Evolutionary conservation across 768 basidiomycete genomes (phyloP).

Genomic region (Lactarius pseudohatsudake): DNA sequence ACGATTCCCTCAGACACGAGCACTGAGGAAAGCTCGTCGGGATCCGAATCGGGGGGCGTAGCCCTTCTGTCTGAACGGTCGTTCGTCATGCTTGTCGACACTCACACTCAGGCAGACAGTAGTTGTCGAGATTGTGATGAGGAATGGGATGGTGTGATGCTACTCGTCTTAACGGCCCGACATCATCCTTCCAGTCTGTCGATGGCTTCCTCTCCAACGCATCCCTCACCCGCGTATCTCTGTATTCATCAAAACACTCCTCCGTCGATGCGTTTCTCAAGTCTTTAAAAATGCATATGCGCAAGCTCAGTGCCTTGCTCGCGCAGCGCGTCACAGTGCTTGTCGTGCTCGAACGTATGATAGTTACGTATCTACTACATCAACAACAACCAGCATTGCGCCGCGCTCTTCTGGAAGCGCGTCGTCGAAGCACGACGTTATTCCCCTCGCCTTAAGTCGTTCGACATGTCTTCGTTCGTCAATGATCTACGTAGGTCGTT

Average conservation of each 20-base stretch:
- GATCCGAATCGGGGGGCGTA: background rate
- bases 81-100: constrained; percentile 15
- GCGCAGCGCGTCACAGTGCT: constrained; percentile 50
- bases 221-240: constrained; percentile 21
- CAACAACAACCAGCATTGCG: constrained; percentile 74
- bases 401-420: constrained; percentile 68
- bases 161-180: no score
- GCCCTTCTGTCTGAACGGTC: constrained; percentile 8
- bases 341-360: constrained; percentile 63
- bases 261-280: constrained; percentile 60
- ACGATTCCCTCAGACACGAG: constrained; percentile 8
- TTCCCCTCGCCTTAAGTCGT: constrained; percentile 36
- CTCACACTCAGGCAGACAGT: no score
- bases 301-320: constrained; percentile 50
- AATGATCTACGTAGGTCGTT: constrained; percentile 50
- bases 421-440: constrained; percentile 60
- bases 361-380: constrained; percentile 78
- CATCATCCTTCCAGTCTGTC: no score
- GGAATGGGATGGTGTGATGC: no score
- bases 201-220: no score
- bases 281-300: constrained; percentile 52
- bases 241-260: constrained; percentile 34
- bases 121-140: no score
- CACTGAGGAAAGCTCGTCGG: constrained; percentile 3
- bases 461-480: constrained; percentile 32